Evolutionary conservation across 768 basidiomycete species (phyloP), one percentile per base, ranked within the genome.

Genomic region (Boletus coccyginus): DNA sequence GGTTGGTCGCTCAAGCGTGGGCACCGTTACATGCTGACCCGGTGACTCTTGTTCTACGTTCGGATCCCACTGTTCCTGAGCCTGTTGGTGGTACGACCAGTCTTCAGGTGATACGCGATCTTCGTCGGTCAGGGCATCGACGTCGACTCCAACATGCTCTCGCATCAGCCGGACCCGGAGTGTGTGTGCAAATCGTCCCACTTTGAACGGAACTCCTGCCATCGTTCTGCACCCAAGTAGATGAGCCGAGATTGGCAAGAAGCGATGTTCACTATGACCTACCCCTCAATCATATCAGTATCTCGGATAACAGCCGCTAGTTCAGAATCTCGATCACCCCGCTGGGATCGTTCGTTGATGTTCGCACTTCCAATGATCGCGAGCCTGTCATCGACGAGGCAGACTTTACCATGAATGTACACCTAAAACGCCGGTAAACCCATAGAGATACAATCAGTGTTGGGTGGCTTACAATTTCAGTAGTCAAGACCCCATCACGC

Each of bases 311-410:
- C 85, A 38, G 91, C 86, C 4, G 94, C 93, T 35, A 98, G 71
- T 69, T 99, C 97, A 3, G 96, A 98, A 71, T 99, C 97, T 31
- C 97, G 87, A 70, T 99, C 96, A 24, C 97, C 97, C 31, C 93
- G 81, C 67, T 92, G 92, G 14, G 93, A 96, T 38, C 97, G 85
- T 69, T 99, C 97, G 67, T 99, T 98, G 76, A 99, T 94, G 70
- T 97, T 98, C 17, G 96, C 96, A 52, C 93, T 94, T 16, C 94
- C 94, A 60, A 97, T 97, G 66, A 97, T 94, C 33, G 84, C 94
- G 55, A 94, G 76, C 50, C 97, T 86, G 69, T 99, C 96, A 69
- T 99, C 97, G 6, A 98, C 94, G 52, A 98, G 86, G 63, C 87
- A 88, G 19, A 78, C 52, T 61, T 76, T 63, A 31, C 44, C 90